Percentiles rank a stretch among this genome's conserved stretches.
Evolutionary conservation across 495 filamentous ascomycete genomes (phyloP).

Genomic region (Barbatosphaeria neglecta): DNA sequence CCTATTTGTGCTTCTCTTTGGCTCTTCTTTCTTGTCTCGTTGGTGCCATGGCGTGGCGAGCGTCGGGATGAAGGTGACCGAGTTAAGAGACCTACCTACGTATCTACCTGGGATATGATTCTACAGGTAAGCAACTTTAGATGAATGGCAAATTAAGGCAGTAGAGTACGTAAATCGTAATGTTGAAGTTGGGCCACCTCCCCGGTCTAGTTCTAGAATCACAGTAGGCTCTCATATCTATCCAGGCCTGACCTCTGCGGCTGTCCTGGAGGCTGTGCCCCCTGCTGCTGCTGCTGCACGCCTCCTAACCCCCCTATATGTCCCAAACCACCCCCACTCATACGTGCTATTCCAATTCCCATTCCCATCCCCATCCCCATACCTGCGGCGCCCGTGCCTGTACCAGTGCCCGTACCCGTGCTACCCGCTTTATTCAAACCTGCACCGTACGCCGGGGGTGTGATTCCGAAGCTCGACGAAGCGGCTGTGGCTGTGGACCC

Average conservation of each 20-base stretch:
- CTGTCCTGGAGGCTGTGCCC: conserved; percentile 15
- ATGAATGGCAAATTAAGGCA: too few species aligned
- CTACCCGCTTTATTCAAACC: conserved; percentile 3
- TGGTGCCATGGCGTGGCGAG: too few species aligned
- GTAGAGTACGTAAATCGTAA: too few species aligned
- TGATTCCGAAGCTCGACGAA: conserved; percentile 27
- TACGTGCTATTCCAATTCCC: conserved; percentile 12
- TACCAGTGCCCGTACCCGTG: conserved; percentile 1
- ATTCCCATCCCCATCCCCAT: conserved; percentile 13
- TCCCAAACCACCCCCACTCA: conserved; percentile 6
- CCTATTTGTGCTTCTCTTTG: too few species aligned
- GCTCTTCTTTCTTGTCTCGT: too few species aligned
- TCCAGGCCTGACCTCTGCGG: conserved; percentile 50
- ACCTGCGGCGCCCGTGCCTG: conserved; percentile 6
- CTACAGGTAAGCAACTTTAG: too few species aligned
- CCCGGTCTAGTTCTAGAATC: conserved; percentile 3
- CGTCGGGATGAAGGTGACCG: too few species aligned
- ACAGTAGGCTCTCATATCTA: conserved; percentile 73
- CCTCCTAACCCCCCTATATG: conserved; percentile 8
- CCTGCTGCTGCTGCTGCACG: conserved; percentile 14
- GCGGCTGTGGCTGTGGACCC: background rate
- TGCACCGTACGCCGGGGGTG: conserved; percentile 20
- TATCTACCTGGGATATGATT: too few species aligned
- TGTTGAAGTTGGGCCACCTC: too few species aligned
- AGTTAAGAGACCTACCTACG: too few species aligned